phyloP scores from a whole-genome alignment of 2,329 filamentous ascomycete species.

The Fusarium sp. region DNA sequence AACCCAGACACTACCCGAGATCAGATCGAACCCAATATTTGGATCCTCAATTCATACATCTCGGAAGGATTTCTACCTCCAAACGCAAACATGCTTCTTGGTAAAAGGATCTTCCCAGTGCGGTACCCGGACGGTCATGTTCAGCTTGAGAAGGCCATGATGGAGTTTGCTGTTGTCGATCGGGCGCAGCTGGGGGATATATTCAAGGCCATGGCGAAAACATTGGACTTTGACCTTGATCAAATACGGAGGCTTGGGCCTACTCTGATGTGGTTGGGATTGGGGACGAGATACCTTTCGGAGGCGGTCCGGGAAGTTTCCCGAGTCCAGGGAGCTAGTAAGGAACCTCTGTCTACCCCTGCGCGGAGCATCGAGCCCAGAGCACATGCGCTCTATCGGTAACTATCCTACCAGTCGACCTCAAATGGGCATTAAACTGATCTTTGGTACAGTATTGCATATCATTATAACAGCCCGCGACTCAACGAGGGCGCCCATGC shows the following conservation, averaged over 20 bases:
- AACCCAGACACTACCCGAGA: background rate
- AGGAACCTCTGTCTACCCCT: background rate
- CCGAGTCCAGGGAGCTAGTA: background rate
- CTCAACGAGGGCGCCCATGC: background rate
- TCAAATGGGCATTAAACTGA: background rate
- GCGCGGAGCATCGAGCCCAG: background rate
- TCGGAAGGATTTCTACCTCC: background rate
- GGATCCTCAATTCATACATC: background rate
- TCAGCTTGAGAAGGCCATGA: background rate
- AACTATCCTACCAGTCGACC: background rate
- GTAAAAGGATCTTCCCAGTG: background rate
- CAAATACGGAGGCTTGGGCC: background rate
- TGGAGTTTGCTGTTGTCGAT: background rate
- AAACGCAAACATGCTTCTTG: background rate
- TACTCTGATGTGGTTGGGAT: background rate
- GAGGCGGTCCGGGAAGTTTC: background rate
- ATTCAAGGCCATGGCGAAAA: background rate
- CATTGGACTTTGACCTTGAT: background rate
- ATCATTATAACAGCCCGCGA: constrained; percentile 7
- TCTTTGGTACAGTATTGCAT: background rate
- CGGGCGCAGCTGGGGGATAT: background rate
- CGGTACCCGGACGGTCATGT: background rate
- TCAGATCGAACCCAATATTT: background rate
- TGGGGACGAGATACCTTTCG: background rate
- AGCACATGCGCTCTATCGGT: constrained; percentile 1